Conservation (phyloP, 768 basidiomycete genomes). For the Tylopilus cervinicoccineus region DNA sequence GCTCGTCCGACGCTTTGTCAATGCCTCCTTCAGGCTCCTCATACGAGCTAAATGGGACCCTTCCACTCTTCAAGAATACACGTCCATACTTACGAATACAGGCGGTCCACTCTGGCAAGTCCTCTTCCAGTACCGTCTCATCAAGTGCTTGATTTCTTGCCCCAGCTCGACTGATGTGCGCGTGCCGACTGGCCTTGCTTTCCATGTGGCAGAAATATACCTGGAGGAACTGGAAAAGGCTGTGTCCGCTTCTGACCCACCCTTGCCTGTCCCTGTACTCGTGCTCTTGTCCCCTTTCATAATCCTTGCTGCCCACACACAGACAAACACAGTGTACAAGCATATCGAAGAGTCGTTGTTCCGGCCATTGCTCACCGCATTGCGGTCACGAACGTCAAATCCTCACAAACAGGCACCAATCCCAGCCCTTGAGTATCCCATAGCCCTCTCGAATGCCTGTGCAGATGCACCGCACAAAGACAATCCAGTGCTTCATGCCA, state of each 20-base stretch:
- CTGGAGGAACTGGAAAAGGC: slow-evolving; percentile 83
- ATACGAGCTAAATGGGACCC: slow-evolving; percentile 66
- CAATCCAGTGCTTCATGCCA: slow-evolving; percentile 30
- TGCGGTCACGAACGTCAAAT: slow-evolving; percentile 39
- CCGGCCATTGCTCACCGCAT: slow-evolving; percentile 59
- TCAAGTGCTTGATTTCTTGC: slow-evolving; percentile 3
- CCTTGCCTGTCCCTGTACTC: slow-evolving; percentile 45
- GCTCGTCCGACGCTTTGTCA: slow-evolving; percentile 85
- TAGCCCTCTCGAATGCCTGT: slow-evolving; percentile 52
- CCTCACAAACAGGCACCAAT: slow-evolving; percentile 45
- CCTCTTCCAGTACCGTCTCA: neutral
- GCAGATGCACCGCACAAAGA: slow-evolving; percentile 38
- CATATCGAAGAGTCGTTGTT: slow-evolving; percentile 69
- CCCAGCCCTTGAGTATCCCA: slow-evolving; percentile 35
- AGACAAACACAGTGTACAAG: slow-evolving; percentile 60
- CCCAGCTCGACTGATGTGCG: slow-evolving; percentile 63
- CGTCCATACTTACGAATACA: slow-evolving; percentile 55
- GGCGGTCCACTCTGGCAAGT: slow-evolving; percentile 85
- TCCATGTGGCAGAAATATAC: slow-evolving; percentile 88
- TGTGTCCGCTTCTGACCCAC: slow-evolving; percentile 28
- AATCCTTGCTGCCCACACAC: slow-evolving; percentile 63
- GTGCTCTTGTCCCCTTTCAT: slow-evolving; percentile 68
- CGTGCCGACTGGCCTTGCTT: slow-evolving; percentile 74
- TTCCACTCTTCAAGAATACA: slow-evolving; percentile 54
- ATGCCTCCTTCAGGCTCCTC: slow-evolving; percentile 81